Evolutionary conservation across 768 basidiomycete genomes (phyloP).

Genomic region (Lactarius tabidus): DNA sequence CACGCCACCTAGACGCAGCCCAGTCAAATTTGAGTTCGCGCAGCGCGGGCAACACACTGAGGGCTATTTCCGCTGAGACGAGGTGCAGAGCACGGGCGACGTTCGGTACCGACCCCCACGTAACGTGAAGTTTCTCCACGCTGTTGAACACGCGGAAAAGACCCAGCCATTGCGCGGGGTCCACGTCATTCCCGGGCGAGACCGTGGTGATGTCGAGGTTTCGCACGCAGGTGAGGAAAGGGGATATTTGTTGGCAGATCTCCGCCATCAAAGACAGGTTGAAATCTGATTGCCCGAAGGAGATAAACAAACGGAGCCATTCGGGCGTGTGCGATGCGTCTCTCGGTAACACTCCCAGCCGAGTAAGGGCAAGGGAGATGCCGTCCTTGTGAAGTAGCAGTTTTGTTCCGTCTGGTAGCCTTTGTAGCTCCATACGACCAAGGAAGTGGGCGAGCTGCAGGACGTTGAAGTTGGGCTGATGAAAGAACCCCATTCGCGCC

Average conservation of each 20-base stretch:
- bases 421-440: neutral
- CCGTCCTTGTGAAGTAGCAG: neutral
- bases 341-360: neutral
- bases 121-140: neutral
- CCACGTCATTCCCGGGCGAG: neutral
- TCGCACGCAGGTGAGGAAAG: neutral
- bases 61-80: neutral
- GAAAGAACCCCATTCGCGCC: neutral
- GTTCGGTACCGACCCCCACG: neutral
- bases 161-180: slow-evolving; percentile 1
- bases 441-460: slow-evolving; percentile 2
- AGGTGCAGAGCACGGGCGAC: slow-evolving; percentile 6
- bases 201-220: neutral
- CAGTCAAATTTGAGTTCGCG: slow-evolving; percentile 11
- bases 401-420: neutral
- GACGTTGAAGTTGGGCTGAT: neutral
- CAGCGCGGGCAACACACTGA: slow-evolving; percentile 2
- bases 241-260: neutral
- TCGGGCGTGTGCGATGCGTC: neutral
- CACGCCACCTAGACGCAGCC: neutral
- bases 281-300: neutral
- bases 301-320: neutral
- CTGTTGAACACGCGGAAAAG: slow-evolving; percentile 1
- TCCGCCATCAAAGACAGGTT: neutral
- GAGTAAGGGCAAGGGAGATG: neutral